Percentiles rank a stretch among this genome's conserved stretches.
Conservation (phyloP, 2,329 filamentous ascomycete species). For the Fusarium praegraminearum region DNA sequence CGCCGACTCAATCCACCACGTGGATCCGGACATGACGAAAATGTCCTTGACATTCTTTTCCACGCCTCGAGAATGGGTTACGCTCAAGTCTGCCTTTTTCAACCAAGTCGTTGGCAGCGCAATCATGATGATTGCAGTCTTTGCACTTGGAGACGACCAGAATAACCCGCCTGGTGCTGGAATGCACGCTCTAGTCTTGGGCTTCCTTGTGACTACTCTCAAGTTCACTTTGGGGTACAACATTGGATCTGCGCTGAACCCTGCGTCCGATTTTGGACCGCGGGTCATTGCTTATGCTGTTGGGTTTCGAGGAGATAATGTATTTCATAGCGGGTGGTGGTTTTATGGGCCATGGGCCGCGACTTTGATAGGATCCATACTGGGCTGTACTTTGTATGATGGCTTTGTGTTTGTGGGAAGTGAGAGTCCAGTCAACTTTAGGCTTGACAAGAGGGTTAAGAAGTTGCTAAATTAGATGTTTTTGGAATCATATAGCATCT, state of each 20-base stretch:
- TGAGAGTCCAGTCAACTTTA: conserved; percentile 29
- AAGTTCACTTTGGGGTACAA: conserved; percentile 55
- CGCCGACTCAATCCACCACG: conserved; percentile 33
- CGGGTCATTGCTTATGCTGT: conserved; percentile 50
- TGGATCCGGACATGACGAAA: conserved; percentile 49
- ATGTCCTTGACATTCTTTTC: conserved; percentile 53
- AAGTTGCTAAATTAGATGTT: background rate
- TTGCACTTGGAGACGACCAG: conserved; percentile 54
- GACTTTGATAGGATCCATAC: conserved; percentile 17
- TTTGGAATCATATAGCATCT: background rate
- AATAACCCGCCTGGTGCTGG: conserved; percentile 55
- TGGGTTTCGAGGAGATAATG: conserved; percentile 46
- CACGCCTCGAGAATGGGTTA: conserved; percentile 45
- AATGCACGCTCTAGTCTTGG: conserved; percentile 54
- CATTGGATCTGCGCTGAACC: conserved; percentile 54
- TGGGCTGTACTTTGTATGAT: conserved; percentile 28
- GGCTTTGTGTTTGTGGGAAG: conserved; percentile 36
- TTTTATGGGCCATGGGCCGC: conserved; percentile 34
- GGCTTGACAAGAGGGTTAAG: background rate
- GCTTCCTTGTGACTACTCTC: conserved; percentile 52
- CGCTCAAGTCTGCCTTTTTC: conserved; percentile 49
- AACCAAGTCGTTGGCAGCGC: conserved; percentile 53
- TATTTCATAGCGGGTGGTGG: conserved; percentile 51
- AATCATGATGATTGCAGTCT: conserved; percentile 53
- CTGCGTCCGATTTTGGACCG: conserved; percentile 54